Conservation (phyloP, 2,329 filamentous ascomycete genomes). For the Parastagonospora nodorum region DNA sequence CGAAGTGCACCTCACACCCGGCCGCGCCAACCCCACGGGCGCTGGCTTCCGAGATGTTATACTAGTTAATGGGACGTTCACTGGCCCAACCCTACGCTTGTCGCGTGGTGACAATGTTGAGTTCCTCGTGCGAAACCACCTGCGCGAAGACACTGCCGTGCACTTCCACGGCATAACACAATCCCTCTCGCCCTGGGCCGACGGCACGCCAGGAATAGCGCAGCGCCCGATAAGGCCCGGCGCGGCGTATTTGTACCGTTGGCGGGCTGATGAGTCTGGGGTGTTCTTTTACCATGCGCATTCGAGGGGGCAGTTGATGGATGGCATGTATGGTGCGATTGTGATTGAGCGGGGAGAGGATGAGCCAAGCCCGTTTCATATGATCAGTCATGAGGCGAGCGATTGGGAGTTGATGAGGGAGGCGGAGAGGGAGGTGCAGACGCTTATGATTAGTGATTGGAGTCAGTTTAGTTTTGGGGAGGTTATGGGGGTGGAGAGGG, state of each 20-base stretch:
- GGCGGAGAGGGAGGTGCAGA: slow-evolving; percentile 1
- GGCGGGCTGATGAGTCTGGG: not conserved
- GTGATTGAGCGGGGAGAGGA: not conserved
- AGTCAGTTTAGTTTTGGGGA: slow-evolving; percentile 1
- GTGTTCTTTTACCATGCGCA: slow-evolving; percentile 2
- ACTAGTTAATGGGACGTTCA: not conserved
- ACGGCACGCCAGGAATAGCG: not conserved
- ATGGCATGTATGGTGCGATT: slow-evolving; percentile 1
- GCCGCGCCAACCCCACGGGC: not conserved
- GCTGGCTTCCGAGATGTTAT: not conserved
- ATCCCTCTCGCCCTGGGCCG: not conserved
- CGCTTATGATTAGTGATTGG: slow-evolving; percentile 2
- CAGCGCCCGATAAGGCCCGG: slow-evolving; percentile 1
- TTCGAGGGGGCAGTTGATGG: not conserved
- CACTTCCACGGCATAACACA: slow-evolving; percentile 2
- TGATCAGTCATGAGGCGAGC: not conserved
- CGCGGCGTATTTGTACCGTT: not conserved
- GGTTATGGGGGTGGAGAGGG: not conserved
- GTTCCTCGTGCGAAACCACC: not conserved
- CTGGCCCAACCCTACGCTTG: not conserved
- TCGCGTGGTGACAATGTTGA: not conserved
- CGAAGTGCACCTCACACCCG: not conserved
- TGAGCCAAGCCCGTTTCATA: not conserved
- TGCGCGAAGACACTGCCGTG: not conserved
- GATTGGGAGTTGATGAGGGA: not conserved